These are phyloP conservation scores for Globisporangium lucens DNA, from an alignment of 352 stramenopile species.

Conservation along the genomic window DNA sequence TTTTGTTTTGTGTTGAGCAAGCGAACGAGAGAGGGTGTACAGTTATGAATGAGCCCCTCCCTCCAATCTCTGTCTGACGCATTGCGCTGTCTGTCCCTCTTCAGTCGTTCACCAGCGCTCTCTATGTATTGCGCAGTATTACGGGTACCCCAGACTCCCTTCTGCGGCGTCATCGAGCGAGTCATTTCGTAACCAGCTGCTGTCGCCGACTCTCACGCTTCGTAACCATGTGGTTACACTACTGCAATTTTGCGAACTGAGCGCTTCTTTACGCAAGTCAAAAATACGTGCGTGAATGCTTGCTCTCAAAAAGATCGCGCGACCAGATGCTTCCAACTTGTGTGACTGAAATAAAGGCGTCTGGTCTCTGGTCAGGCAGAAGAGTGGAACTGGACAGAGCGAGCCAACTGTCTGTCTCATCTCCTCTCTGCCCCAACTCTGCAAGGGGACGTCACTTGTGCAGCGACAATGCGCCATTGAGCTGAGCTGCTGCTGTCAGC, in stretches of 20 bases:
- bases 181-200: background rate
- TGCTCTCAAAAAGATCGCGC: background rate
- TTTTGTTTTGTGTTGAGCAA: background rate
- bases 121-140: too few relatives aligned
- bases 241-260: background rate
- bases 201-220: background rate
- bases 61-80: background rate
- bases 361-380: background rate
- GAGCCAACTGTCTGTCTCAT: background rate
- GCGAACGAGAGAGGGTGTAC: background rate
- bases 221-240: background rate
- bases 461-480: background rate
- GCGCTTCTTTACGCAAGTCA: background rate
- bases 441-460: constrained; percentile 3
- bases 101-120: too few relatives aligned
- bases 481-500: background rate
- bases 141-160: too few relatives aligned
- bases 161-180: background rate
- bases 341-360: background rate
- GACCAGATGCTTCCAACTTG: background rate
- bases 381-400: background rate
- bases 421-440: constrained; percentile 1
- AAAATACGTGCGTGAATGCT: background rate
- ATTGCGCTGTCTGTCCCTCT: too few relatives aligned
- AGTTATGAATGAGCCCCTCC: background rate